Base-by-base conservation (phyloP, 2,329 filamentous ascomycete genomes). In the Pseudocercospora fuligena region DNA sequence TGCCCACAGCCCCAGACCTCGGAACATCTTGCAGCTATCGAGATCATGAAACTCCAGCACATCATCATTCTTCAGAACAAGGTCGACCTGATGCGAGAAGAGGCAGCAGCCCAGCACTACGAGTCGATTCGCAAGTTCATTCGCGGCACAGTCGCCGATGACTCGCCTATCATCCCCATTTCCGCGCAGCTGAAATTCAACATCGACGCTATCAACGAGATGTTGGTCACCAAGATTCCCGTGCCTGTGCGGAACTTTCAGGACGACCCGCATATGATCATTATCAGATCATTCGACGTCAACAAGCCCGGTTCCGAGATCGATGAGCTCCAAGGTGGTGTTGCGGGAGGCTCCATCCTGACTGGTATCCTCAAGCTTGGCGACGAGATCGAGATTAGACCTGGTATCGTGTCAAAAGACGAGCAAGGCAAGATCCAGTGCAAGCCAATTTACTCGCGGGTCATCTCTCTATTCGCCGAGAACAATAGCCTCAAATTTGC, bases 61-160 rank as follows among this genome's bases (percentile, higher is more conserved):
- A 97, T 99, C 82, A 97, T 99, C 80, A 98, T 99, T 78, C 88
- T 99, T 66, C 95, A 99, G 83, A 99, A 99, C 86, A 99, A 99
- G 88, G 95, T 99, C 77, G 95, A 99, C 80, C 83, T 99, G 74
- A 98, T 99, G 93, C 89, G 93, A 75, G 92, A 97, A 86, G 94
- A 98, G 79, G 92, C 91, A 69, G 95, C 96, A 58, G 88, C 93
- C 77, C 89, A 94, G 78, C 95, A 99, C 82, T 95, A 97, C 85
- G 90, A 97, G 82, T 97, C 94, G 1, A 99, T 99, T 73, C 87
- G 96, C 76, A 98, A 98, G 83, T 99, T 99, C 83, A 97, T 99
- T 78, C 90, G 95, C 78, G 95, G 95, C 78, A 99, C 95, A 36
- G 94, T 97, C 67, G 95, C 95, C 67, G 94, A 95, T 80, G 94